Conservation (phyloP, 129 eudicot genomes). For the Scalesia atractyloides region DNA sequence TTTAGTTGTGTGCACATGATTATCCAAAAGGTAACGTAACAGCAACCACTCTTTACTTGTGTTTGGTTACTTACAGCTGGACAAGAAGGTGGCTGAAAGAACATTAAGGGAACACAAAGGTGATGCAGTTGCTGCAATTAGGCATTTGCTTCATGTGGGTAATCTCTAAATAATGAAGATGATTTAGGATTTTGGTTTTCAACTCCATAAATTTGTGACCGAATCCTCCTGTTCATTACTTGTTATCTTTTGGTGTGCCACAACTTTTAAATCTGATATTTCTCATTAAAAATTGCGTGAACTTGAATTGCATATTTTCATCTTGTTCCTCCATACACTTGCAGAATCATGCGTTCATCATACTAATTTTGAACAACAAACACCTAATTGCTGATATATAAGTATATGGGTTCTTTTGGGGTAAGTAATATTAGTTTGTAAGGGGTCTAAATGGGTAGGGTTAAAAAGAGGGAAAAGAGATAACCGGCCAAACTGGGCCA, state of each 20-base stretch:
- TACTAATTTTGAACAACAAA: too few relatives aligned
- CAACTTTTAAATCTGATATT: neutral
- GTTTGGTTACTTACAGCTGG: slow-evolving; percentile 47
- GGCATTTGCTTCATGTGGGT: slow-evolving; percentile 51
- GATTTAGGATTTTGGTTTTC: neutral
- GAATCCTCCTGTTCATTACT: neutral
- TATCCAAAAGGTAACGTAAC: too few relatives aligned
- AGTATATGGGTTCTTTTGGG: too few relatives aligned
- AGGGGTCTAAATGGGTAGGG: too few relatives aligned
- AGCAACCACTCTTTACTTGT: neutral
- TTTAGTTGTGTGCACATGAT: too few relatives aligned
- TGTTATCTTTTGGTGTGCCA: neutral
- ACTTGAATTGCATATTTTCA: neutral
- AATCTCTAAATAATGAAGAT: slow-evolving; percentile 13
- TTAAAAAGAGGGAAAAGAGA: too few relatives aligned
- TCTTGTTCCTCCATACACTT: neutral
- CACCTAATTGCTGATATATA: too few relatives aligned
- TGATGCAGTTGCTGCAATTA: slow-evolving; percentile 96
- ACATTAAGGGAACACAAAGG: slow-evolving; percentile 95
- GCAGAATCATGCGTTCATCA: neutral
- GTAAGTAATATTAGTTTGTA: too few relatives aligned
- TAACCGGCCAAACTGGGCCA: too few relatives aligned
- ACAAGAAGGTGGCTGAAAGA: slow-evolving; percentile 98
- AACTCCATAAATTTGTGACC: neutral
- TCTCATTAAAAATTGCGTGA: neutral